Evolutionary conservation across 164 flowering plant genomes (phyloP).

Genomic region (Santalum album): DNA sequence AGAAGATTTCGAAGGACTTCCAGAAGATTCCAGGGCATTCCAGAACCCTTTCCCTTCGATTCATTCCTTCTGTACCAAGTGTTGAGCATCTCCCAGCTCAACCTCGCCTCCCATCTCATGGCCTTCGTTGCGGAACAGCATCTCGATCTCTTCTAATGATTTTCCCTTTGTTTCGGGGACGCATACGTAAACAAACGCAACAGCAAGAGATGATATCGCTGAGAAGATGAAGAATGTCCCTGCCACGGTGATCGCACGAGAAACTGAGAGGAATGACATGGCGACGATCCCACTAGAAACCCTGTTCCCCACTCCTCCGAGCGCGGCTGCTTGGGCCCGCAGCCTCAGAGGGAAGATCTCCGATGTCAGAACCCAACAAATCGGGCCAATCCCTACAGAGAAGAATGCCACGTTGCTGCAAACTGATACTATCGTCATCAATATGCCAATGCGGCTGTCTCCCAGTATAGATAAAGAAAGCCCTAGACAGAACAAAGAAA

Average conservation of each 20-base stretch:
- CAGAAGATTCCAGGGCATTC: not conserved
- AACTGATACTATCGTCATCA: slow-evolving; percentile 46
- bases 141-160: slow-evolving; percentile 77
- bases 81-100: slow-evolving; percentile 70
- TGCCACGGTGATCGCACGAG: slow-evolving; percentile 52
- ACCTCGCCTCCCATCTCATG: slow-evolving; percentile 37
- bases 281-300: slow-evolving; percentile 81
- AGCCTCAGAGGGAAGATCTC: slow-evolving; percentile 81
- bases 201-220: slow-evolving; percentile 52
- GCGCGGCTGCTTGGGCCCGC: slow-evolving; percentile 84
- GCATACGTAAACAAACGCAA: slow-evolving; percentile 46
- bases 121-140: slow-evolving; percentile 41
- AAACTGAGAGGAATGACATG: slow-evolving; percentile 83
- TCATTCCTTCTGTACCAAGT: slow-evolving; percentile 48
- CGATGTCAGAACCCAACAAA: slow-evolving; percentile 87
- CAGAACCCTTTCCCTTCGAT: not conserved
- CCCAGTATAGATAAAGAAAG: slow-evolving; percentile 33
- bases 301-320: slow-evolving; percentile 87
- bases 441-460: slow-evolving; percentile 32
- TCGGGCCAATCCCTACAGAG: slow-evolving; percentile 83
- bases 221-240: slow-evolving; percentile 77
- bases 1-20: not conserved
- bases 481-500: slow-evolving; percentile 54
- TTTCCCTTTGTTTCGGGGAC: slow-evolving; percentile 96
- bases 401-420: slow-evolving; percentile 96